Conservation (phyloP, 139 green algal genomes). For the Ettlia oleoabundans region DNA sequence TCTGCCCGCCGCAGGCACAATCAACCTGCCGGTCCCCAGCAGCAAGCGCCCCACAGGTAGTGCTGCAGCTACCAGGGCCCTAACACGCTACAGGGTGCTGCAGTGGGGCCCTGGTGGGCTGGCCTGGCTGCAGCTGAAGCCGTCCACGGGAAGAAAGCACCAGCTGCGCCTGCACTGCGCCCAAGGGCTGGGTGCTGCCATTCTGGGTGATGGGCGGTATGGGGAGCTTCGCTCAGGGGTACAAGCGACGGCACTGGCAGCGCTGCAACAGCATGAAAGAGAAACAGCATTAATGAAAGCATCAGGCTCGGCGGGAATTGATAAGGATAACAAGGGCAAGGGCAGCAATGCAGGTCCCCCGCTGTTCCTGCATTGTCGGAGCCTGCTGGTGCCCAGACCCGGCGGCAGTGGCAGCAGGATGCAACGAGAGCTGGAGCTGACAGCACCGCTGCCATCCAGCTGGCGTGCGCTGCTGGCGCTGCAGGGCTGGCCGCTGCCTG, state of each 20-base stretch:
- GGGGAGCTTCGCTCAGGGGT: neutral
- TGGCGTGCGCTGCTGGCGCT: constrained; percentile 21
- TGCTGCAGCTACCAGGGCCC: neutral
- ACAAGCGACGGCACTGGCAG: constrained; percentile 13
- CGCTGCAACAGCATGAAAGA: neutral
- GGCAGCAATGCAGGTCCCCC: neutral
- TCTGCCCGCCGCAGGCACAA: neutral
- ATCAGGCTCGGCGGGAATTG: too few relatives aligned
- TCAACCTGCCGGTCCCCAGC: constrained; percentile 18
- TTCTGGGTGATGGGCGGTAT: constrained; percentile 56
- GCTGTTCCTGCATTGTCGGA: constrained; percentile 47
- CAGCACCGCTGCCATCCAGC: neutral
- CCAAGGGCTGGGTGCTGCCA: constrained; percentile 35
- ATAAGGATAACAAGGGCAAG: neutral
- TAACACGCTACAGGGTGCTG: constrained; percentile 30
- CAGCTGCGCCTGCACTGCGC: constrained; percentile 62
- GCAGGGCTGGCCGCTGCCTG: constrained; percentile 38
- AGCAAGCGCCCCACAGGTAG: neutral
- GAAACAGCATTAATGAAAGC: neutral
- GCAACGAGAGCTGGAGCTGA: neutral
- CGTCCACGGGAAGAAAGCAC: constrained; percentile 57
- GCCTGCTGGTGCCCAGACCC: constrained; percentile 13
- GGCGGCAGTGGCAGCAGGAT: neutral
- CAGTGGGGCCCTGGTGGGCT: neutral
- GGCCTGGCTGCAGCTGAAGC: constrained; percentile 49